Percentiles rank a stretch among this genome's conserved stretches.
Conservation (phyloP, 2,329 filamentous ascomycete genomes). For the Colletotrichum cuscutae region DNA sequence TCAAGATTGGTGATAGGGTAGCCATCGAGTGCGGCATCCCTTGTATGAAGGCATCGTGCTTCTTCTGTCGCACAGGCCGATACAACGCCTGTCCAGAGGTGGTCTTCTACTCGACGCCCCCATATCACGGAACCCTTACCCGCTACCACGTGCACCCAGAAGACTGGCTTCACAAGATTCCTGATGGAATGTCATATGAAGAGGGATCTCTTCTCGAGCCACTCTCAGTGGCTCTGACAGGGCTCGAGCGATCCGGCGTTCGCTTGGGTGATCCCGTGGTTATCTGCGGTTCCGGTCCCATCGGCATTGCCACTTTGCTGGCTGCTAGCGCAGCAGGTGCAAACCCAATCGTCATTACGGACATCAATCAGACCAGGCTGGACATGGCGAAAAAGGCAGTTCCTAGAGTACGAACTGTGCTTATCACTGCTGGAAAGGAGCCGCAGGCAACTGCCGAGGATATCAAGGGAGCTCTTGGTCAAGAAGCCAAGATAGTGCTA, state of each 20-base stretch:
- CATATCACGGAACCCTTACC: conserved; percentile 49
- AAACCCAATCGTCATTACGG: conserved; percentile 53
- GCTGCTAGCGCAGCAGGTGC: conserved; percentile 56
- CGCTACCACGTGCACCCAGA: conserved; percentile 49
- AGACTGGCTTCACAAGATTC: conserved; percentile 51
- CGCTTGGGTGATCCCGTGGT: conserved; percentile 50
- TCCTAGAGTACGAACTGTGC: conserved; percentile 16
- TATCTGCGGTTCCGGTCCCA: conserved; percentile 48
- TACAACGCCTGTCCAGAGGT: conserved; percentile 54
- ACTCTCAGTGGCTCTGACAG: conserved; percentile 57
- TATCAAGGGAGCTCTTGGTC: conserved; percentile 39
- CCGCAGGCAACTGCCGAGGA: conserved; percentile 34
- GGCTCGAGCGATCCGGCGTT: conserved; percentile 50
- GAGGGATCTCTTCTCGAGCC: conserved; percentile 60
- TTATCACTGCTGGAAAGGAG: conserved; percentile 9
- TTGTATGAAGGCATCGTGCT: conserved; percentile 45
- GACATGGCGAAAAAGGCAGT: conserved; percentile 16
- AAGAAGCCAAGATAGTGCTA: conserved; percentile 66
- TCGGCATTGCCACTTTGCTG: conserved; percentile 50
- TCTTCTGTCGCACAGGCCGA: conserved; percentile 46
- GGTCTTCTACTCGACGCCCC: conserved; percentile 52
- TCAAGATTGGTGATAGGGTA: conserved; percentile 18
- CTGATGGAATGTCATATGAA: conserved; percentile 46
- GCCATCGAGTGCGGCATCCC: conserved; percentile 42
- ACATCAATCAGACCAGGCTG: conserved; percentile 40